Evolutionary conservation across 352 stramenopile genomes (phyloP).

Genomic region (Globisporangium nagaii): DNA sequence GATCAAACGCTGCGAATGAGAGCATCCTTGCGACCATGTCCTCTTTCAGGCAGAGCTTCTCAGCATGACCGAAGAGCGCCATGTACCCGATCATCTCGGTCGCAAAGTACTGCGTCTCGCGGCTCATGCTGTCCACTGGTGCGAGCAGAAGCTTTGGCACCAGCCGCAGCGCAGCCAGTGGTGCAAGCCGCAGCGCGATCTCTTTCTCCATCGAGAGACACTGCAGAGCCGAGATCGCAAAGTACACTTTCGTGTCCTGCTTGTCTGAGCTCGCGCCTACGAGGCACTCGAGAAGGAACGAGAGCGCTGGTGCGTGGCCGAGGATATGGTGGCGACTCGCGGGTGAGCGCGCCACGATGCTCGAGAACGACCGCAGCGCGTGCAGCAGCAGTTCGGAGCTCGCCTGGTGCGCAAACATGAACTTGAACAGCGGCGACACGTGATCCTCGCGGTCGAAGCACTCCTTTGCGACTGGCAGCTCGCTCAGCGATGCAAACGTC

Average conservation of each 20-base stretch:
- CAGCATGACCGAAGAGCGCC: conserved; percentile 42
- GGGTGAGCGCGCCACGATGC: conserved; percentile 44
- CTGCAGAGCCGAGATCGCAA: conserved; percentile 40
- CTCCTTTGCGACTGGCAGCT: conserved; percentile 14
- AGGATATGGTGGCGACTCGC: conserved; percentile 36
- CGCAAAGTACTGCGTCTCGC: conserved; percentile 51
- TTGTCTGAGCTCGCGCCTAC: conserved; percentile 15
- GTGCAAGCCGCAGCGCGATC: conserved; percentile 25
- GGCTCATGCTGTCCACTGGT: conserved; percentile 12
- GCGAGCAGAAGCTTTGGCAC: conserved; percentile 33
- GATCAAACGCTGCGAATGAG: conserved; percentile 30
- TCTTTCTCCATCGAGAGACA: conserved; percentile 54
- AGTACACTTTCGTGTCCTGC: conserved; percentile 25
- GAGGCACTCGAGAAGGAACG: conserved; percentile 46
- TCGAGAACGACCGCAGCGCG: conserved; percentile 39
- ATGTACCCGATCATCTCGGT: conserved; percentile 63
- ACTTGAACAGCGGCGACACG: conserved; percentile 49
- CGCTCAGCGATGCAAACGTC: conserved; percentile 21
- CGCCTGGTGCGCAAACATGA: conserved; percentile 37
- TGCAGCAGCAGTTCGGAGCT: conserved; percentile 25
- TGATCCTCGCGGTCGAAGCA: conserved; percentile 34
- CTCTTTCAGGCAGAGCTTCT: conserved; percentile 26
- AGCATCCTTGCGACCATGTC: conserved; percentile 32
- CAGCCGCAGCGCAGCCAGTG: conserved; percentile 20
- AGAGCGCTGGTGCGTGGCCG: conserved; percentile 17